Evolutionary conservation across 768 basidiomycete species (phyloP), one percentile per base, ranked within the genome.

Genomic region (Rickenella mellea): DNA sequence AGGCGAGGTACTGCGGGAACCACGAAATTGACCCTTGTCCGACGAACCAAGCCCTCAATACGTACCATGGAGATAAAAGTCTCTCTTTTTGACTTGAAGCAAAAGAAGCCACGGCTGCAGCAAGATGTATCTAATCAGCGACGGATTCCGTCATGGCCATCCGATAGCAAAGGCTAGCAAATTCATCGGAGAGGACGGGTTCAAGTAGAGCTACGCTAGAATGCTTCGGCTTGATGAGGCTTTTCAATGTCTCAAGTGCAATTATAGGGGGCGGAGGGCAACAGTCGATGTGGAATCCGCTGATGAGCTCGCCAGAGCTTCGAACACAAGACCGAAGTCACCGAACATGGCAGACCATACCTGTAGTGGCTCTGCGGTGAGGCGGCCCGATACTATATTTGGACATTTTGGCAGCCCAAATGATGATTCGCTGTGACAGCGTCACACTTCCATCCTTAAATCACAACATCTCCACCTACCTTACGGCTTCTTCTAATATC

Each of bases 281-380:
- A 65, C 56, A 0, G 61, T 49, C 1, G 67, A 59, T 4, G 73
- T 70, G 0, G 76, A 66, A 42, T 87, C 76, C 0, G 79, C 62
- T 2, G 82, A 76, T 3, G 83, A 73, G 0, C 74, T 69, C 0
- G 76, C 76, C 6, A 97, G 65, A 0, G 87, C 80, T 56, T 98
- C 94, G 51, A 85, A 99, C 1, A 94, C 80, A n/a, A 98, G 74
- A 9, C 94, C 93, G 55, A 94, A 97, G n/a, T n/a, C n/a, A n/a
- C n/a, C n/a, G n/a, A n/a, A n/a, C n/a, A n/a, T n/a, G n/a, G n/a
- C n/a, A n/a, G n/a, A n/a, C n/a, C n/a, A n/a, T n/a, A n/a, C n/a
- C n/a, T n/a, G n/a, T n/a, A n/a, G n/a, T n/a, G n/a, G n/a, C n/a
- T n/a, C n/a, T n/a, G n/a, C n/a, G n/a, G n/a, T n/a, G n/a, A n/a